A percentile compares a stretch with the other conserved stretches of the same genome.
Conservation (phyloP, 495 filamentous ascomycete genomes). For the Aspergillus ostianus region DNA sequence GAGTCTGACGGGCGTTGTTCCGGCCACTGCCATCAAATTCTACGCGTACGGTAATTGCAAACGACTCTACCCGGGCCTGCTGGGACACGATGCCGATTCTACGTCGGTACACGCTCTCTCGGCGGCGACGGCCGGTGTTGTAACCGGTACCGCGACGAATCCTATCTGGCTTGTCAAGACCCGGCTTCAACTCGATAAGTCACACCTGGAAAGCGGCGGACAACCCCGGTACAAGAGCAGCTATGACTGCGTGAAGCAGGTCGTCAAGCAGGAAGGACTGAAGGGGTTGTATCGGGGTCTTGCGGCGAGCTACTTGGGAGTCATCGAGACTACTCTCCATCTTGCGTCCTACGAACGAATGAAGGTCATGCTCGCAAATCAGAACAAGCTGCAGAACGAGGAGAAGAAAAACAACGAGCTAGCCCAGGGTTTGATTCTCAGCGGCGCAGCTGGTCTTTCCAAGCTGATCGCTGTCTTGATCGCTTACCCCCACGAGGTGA, state of each 20-base stretch:
- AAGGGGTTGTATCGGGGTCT: slow-evolving; percentile 80
- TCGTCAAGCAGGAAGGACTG: slow-evolving; percentile 73
- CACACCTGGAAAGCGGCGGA: slow-evolving; percentile 31
- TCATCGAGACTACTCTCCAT: slow-evolving; percentile 81
- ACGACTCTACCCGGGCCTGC: slow-evolving; percentile 62
- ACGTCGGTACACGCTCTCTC: slow-evolving; percentile 71
- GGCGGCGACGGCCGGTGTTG: slow-evolving; percentile 70
- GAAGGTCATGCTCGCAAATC: slow-evolving; percentile 61
- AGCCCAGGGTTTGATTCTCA: slow-evolving; percentile 40
- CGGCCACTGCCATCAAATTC: slow-evolving; percentile 84
- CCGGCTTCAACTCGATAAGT: slow-evolving; percentile 78
- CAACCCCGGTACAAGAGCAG: slow-evolving; percentile 75
- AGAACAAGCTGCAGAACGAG: slow-evolving; percentile 45
- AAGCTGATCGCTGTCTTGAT: slow-evolving; percentile 78
- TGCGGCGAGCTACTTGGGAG: slow-evolving; percentile 82
- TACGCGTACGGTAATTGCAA: slow-evolving; percentile 89
- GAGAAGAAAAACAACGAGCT: slow-evolving; percentile 29
- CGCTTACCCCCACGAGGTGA: slow-evolving; percentile 86
- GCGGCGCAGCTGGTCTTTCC: slow-evolving; percentile 74
- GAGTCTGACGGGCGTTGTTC: slow-evolving; percentile 83
- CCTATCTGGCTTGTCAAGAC: slow-evolving; percentile 95
- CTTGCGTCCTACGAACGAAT: slow-evolving; percentile 86
- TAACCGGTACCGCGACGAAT: slow-evolving; percentile 83
- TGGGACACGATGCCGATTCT: slow-evolving; percentile 49
- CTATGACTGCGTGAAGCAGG: slow-evolving; percentile 74